Evolutionary conservation across 176 grass and related monocot species (phyloP).

Genomic region (Avena insularis): DNA sequence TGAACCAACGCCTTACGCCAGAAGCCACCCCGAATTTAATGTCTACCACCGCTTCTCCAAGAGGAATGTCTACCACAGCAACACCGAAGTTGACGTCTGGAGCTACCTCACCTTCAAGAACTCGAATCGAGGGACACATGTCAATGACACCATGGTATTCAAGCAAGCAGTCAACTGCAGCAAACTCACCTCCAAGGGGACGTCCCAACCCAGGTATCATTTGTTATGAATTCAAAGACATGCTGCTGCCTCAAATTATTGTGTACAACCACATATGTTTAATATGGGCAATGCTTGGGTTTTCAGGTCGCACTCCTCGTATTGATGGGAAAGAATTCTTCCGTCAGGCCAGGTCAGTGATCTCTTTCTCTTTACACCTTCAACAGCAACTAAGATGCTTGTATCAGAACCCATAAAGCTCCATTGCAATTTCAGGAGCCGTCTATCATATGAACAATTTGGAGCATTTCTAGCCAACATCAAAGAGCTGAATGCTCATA

Average conservation of each 20-base stretch:
- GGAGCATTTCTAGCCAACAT: constrained; percentile 96
- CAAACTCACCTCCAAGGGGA: constrained; percentile 71
- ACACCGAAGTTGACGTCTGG: constrained; percentile 84
- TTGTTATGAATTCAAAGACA: background rate
- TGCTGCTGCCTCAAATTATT: background rate
- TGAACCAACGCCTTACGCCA: constrained; percentile 55
- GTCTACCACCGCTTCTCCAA: constrained; percentile 71
- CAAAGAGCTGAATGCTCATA: constrained; percentile 94
- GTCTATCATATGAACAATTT: constrained; percentile 98
- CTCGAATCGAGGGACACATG: constrained; percentile 60
- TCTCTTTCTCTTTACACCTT: background rate
- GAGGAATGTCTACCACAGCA: constrained; percentile 56
- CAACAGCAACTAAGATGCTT: constrained; percentile 1
- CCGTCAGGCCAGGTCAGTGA: constrained; percentile 78
- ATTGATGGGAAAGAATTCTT: constrained; percentile 99
- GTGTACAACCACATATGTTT: background rate
- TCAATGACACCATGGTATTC: constrained; percentile 95
- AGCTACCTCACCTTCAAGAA: constrained; percentile 73
- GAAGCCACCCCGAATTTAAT: constrained; percentile 63
- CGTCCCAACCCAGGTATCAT: constrained; percentile 70
- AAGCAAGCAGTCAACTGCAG: constrained; percentile 86
- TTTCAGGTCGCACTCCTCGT: constrained; percentile 81
- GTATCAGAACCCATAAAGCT: constrained; percentile 10
- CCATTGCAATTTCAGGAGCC: constrained; percentile 65
- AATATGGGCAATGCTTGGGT: constrained; percentile 18